A percentile compares a stretch with the other conserved stretches of the same genome.
Conservation (phyloP, 2,329 filamentous ascomycete genomes). For the Hawksworthiomyces lignivorus region DNA sequence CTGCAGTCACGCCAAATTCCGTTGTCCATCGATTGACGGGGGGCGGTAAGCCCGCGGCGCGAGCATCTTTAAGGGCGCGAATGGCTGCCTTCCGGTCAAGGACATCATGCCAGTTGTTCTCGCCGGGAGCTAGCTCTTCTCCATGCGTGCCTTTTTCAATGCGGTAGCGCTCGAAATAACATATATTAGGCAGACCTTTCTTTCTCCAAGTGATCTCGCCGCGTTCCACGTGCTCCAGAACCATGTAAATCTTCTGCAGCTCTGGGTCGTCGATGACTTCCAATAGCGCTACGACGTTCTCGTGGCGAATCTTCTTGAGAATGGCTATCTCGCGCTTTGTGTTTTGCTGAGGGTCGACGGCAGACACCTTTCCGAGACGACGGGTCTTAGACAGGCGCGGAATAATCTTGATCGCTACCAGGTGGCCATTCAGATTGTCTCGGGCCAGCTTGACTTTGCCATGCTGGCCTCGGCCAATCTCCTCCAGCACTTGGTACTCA, state of each 20-base stretch:
- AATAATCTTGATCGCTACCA: slow-evolving; percentile 97
- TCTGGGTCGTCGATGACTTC: slow-evolving; percentile 97
- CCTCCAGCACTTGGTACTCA: slow-evolving; percentile 93
- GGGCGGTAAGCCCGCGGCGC: slow-evolving; percentile 40
- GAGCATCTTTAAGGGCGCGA: slow-evolving; percentile 46
- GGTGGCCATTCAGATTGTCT: slow-evolving; percentile 65
- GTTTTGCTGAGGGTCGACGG: slow-evolving; percentile 61
- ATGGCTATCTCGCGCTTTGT: slow-evolving; percentile 96
- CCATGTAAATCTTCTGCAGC: slow-evolving; percentile 96
- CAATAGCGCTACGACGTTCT: slow-evolving; percentile 90
- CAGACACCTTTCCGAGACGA: slow-evolving; percentile 74
- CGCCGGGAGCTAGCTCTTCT: slow-evolving; percentile 49
- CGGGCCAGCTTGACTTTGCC: slow-evolving; percentile 95
- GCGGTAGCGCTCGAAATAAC: slow-evolving; percentile 71
- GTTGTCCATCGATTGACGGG: slow-evolving; percentile 72
- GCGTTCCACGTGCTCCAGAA: slow-evolving; percentile 88
- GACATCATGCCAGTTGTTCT: slow-evolving; percentile 52
- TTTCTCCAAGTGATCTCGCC: slow-evolving; percentile 93
- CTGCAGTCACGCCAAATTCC: slow-evolving; percentile 62
- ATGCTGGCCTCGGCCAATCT: slow-evolving; percentile 91
- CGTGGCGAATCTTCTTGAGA: slow-evolving; percentile 93
- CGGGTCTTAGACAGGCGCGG: slow-evolving; percentile 90
- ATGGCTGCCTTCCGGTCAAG: slow-evolving; percentile 51
- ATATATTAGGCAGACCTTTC: slow-evolving; percentile 77
- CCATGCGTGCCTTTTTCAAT: slow-evolving; percentile 65